Conservation (phyloP, 169 alveolate genomes). For the Neospora caninum region DNA sequence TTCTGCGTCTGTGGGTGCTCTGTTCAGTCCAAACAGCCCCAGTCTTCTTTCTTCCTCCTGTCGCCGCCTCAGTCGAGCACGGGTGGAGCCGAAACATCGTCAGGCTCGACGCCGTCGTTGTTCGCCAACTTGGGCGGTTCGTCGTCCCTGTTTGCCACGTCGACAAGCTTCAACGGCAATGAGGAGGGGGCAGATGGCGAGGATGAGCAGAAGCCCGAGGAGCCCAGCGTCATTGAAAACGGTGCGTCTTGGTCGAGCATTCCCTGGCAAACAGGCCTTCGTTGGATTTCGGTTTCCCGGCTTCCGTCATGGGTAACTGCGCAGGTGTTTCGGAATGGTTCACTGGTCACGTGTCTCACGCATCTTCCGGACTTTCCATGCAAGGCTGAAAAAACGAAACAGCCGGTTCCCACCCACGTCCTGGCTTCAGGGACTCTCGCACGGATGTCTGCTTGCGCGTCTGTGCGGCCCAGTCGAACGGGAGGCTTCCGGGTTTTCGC, state of each 20-base stretch:
- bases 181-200: neutral
- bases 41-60: neutral
- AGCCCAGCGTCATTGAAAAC: constrained; percentile 12
- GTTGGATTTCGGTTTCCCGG: neutral
- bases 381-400: too few relatives aligned
- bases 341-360: too few relatives aligned
- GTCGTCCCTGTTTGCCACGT: neutral
- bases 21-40: constrained; percentile 20
- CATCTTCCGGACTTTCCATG: too few relatives aligned
- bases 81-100: neutral
- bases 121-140: neutral
- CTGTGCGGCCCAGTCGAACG: too few relatives aligned
- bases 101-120: neutral
- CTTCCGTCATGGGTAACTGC: neutral
- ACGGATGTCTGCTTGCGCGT: too few relatives aligned
- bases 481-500: too few relatives aligned
- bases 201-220: constrained; percentile 31
- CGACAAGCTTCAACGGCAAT: neutral
- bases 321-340: too few relatives aligned
- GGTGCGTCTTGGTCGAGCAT: neutral
- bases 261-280: neutral
- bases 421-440: too few relatives aligned
- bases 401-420: too few relatives aligned
- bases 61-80: neutral
- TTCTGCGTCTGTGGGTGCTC: neutral